Evolutionary conservation across 345 rosid species (phyloP), one percentile per base, ranked within the genome.

Genomic region (Litchi chinensis): DNA sequence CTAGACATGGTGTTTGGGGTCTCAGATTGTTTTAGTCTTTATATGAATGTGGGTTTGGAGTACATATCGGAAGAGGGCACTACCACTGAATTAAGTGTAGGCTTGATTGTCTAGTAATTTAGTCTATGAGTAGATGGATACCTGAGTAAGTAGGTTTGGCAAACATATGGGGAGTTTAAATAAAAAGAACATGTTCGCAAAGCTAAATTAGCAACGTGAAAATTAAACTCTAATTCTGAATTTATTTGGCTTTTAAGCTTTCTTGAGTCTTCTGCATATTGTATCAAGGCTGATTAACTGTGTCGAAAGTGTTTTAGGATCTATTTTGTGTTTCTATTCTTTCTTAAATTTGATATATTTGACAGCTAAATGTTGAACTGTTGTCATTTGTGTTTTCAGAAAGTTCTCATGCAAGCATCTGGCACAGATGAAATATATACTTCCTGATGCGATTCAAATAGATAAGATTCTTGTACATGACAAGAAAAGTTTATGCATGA

Each of bases 401-500:
- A 81, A 81, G 68, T 76, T 90, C 65, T 79, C 78, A 3, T 75
- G 56, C 70, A 54, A 41, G 75, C 87, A 88, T 79, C 86, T 87
- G 54, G 90, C 87, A 62, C 91, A 81, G 82, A 80, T 87, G 46
- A 88, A 86, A 66, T 88, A 82, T 39, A 4, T 88, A 78, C 88
- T 87, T 75, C 88, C 88, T 21, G 91, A 87, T 78, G 89, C 82
- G 60, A 64, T 88, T 63, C 82, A 76, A 68, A 70, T 78, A 26
- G 87, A 90, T 43, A 85, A 80, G 79, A 80, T 86, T 80, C 82
- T 88, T 48, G 82, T 86, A 48, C 89, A 81, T 67, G 87, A 90
- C 77, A 74, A 80, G 84, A 77, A 79, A 79, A 85, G 91, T 18
- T 81, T 80, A 1, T 87, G 86, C 81, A 75, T 85, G 91, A 82